Conservation (phyloP, 768 basidiomycete species). For the Rhodotorula taiwanensis region DNA sequence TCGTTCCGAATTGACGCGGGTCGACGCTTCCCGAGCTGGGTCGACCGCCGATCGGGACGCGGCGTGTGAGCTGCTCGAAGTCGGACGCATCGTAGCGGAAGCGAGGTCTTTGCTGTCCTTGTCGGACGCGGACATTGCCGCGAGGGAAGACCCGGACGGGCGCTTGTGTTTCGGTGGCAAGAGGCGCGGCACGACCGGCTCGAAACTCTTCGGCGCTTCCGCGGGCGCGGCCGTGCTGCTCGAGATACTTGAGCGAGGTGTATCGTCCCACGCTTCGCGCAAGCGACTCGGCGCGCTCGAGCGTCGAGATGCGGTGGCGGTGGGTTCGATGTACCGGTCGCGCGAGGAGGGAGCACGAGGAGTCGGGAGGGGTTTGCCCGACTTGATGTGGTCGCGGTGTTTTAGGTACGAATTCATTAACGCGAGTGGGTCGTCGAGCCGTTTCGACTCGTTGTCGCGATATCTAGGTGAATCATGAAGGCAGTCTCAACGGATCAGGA, state of each 20-base stretch:
- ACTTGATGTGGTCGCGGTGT: slow-evolving; percentile 30
- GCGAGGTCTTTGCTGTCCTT: too few species aligned
- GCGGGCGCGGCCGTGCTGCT: background rate
- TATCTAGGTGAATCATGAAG: slow-evolving; percentile 8
- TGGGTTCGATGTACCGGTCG: slow-evolving; percentile 20
- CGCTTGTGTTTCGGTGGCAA: slow-evolving; percentile 1
- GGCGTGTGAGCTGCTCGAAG: background rate
- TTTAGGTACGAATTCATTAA: slow-evolving; percentile 39
- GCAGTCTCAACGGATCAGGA: too few species aligned
- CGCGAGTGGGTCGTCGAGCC: slow-evolving; percentile 36
- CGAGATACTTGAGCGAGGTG: background rate
- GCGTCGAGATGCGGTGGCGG: slow-evolving; percentile 7
- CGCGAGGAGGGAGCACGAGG: slow-evolving; percentile 6
- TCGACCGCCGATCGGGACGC: background rate
- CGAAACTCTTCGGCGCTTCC: background rate
- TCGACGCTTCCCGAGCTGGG: slow-evolving; percentile 9
- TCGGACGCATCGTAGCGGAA: background rate
- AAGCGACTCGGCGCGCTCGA: background rate
- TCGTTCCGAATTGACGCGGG: slow-evolving; percentile 22
- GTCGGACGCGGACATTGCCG: too few species aligned
- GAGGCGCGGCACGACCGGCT: slow-evolving; percentile 25
- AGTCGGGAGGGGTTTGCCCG: slow-evolving; percentile 6
- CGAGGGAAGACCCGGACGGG: slow-evolving; percentile 2
- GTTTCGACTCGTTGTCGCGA: slow-evolving; percentile 37
- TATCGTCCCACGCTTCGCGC: background rate